Percentiles rank a stretch among this genome's conserved stretches.
Evolutionary conservation across 768 basidiomycete species (phyloP).

Genomic region (Boletus insuetus): DNA sequence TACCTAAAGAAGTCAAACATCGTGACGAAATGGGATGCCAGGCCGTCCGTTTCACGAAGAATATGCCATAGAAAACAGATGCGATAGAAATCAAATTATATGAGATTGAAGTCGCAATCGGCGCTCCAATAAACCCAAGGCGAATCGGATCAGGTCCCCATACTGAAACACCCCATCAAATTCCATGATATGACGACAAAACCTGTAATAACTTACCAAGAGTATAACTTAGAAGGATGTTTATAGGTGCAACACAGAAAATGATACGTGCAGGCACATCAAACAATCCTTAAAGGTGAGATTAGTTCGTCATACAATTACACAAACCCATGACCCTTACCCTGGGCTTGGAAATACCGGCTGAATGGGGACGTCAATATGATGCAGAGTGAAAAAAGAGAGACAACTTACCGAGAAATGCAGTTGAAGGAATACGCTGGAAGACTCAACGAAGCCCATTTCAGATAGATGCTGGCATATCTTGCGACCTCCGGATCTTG

Average conservation of each 20-base stretch:
- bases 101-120: constrained; percentile 82
- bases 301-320: constrained; percentile 20
- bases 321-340: constrained; percentile 40
- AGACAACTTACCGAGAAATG: constrained; percentile 40
- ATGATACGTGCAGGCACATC: constrained; percentile 83
- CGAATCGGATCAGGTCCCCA: constrained; percentile 83
- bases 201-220: constrained; percentile 50
- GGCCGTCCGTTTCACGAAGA: constrained; percentile 66
- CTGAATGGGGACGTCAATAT: constrained; percentile 47
- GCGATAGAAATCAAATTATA: constrained; percentile 75
- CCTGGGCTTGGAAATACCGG: constrained; percentile 73
- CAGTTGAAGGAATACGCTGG: constrained; percentile 65
- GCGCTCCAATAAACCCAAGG: constrained; percentile 90
- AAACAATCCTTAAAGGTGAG: constrained; percentile 60
- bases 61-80: constrained; percentile 61
- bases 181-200: neutral
- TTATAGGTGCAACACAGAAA: constrained; percentile 77
- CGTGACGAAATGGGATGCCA: constrained; percentile 77
- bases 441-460: constrained; percentile 69
- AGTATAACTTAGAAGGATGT: constrained; percentile 77
- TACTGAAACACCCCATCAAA: constrained; percentile 64
- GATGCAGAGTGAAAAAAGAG: constrained; percentile 31
- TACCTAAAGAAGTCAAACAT: constrained; percentile 63
- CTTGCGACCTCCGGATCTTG: constrained; percentile 83
- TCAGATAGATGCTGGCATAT: constrained; percentile 70